Evolutionary conservation across 805 yeast genomes (phyloP).

Genomic region (baker's yeast (Saccharomyces cerevisiae)): DNA sequence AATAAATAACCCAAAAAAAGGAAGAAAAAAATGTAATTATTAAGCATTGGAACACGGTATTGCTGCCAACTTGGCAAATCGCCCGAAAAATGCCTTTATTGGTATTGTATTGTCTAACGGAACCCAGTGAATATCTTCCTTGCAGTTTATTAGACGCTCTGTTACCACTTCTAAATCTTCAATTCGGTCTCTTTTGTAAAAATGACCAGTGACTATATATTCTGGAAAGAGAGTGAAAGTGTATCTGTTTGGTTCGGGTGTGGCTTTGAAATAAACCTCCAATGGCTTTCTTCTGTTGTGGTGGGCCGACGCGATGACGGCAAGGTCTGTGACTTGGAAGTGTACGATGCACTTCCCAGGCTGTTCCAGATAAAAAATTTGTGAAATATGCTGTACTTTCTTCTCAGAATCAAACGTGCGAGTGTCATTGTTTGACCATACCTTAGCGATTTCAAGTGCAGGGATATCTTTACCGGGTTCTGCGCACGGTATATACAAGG

Average conservation of each 20-base stretch:
- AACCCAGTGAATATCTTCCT: constrained; percentile 5
- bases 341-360: neutral
- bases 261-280: neutral
- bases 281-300: neutral
- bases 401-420: neutral
- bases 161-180: neutral
- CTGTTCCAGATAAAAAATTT: neutral
- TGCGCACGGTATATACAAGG: constrained; percentile 14
- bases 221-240: neutral
- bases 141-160: neutral
- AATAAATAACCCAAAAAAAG: neutral
- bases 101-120: constrained; percentile 3
- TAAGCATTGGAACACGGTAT: neutral
- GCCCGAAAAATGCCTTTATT: constrained; percentile 9
- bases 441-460: constrained; percentile 7
- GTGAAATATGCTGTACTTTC: neutral
- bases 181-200: neutral
- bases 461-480: constrained; percentile 6
- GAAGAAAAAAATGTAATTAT: neutral
- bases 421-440: constrained; percentile 9
- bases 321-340: neutral
- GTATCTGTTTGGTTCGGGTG: neutral
- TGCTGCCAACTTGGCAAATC: constrained; percentile 5
- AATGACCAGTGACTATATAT: neutral
- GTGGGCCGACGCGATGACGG: neutral